Percentiles rank a stretch among this genome's conserved stretches.
Conservation (phyloP, 2,329 filamentous ascomycete species). For the Rhytidhysteron rufulum region DNA sequence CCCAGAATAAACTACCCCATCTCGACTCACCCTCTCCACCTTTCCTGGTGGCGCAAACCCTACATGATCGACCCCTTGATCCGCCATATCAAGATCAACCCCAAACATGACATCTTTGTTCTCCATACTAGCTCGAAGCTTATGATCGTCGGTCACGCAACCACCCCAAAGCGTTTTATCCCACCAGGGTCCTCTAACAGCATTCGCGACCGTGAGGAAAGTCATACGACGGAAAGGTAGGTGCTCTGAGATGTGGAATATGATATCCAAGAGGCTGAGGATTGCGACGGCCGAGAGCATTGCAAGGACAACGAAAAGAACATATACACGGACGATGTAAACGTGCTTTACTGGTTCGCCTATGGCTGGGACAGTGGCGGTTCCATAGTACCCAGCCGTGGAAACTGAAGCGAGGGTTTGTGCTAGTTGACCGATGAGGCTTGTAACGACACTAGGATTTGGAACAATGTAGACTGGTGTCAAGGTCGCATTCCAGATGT, state of each 20-base stretch:
- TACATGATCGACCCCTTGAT: neutral
- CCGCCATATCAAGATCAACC: neutral
- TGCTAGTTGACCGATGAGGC: conserved; percentile 2
- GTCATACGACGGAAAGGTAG: conserved; percentile 4
- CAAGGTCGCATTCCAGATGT: conserved; percentile 1
- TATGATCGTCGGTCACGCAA: neutral
- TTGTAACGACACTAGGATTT: neutral
- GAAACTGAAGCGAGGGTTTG: conserved; percentile 1
- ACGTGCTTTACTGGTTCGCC: conserved; percentile 4
- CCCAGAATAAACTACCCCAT: neutral
- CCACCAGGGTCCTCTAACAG: conserved; percentile 2
- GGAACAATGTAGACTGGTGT: conserved; percentile 1
- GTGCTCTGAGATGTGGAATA: neutral
- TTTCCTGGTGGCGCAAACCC: neutral
- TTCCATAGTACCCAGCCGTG: conserved; percentile 7
- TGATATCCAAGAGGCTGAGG: conserved; percentile 1
- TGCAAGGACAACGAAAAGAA: conserved; percentile 2
- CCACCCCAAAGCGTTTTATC: neutral
- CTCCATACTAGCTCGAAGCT: neutral
- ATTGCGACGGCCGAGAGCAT: neutral
- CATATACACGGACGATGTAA: conserved; percentile 5
- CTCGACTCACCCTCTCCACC: neutral
- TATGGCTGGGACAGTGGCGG: conserved; percentile 3
- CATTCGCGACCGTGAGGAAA: conserved; percentile 7
- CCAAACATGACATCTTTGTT: neutral